phyloP scores from a whole-genome alignment of 1,139 yeast species.

The Yamadazyma kanchanaburiensis region DNA sequence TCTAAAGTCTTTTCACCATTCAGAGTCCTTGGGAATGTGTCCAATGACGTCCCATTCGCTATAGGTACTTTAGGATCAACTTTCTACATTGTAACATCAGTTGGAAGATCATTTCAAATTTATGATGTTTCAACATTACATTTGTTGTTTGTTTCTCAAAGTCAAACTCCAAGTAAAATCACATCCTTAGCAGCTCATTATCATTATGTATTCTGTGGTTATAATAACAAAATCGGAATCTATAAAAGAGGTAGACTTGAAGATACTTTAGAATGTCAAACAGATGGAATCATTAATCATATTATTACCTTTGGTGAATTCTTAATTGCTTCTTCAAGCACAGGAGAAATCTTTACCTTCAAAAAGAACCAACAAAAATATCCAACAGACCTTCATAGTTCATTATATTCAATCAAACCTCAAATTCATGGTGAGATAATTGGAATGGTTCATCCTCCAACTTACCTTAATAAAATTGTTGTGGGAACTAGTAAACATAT shows the following conservation, averaged over 20 bases:
- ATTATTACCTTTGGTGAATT: slow-evolving; percentile 76
- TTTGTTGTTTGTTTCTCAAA: slow-evolving; percentile 79
- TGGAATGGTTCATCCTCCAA: slow-evolving; percentile 78
- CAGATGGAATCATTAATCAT: slow-evolving; percentile 38
- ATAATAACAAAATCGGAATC: slow-evolving; percentile 68
- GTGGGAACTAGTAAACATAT: slow-evolving; percentile 67
- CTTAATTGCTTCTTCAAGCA: slow-evolving; percentile 55
- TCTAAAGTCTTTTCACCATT: slow-evolving; percentile 46
- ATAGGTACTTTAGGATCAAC: slow-evolving; percentile 86
- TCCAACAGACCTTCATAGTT: slow-evolving; percentile 66
- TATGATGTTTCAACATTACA: slow-evolving; percentile 90
- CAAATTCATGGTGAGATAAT: slow-evolving; percentile 66
- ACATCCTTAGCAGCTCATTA: slow-evolving; percentile 74
- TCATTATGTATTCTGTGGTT: slow-evolving; percentile 81
- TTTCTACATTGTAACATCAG: slow-evolving; percentile 84
- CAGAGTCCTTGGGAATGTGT: slow-evolving; percentile 59
- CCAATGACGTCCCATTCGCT: slow-evolving; percentile 81
- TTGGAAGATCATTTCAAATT: slow-evolving; percentile 87
- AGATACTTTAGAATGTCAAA: slow-evolving; percentile 43
- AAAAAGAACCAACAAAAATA: slow-evolving; percentile 52
- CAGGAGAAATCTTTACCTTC: slow-evolving; percentile 59
- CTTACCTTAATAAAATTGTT: slow-evolving; percentile 85
- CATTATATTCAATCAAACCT: slow-evolving; percentile 49
- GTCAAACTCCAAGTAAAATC: slow-evolving; percentile 69
- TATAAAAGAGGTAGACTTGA: slow-evolving; percentile 81